Percentiles rank a stretch among this genome's conserved stretches.
Conservation (phyloP, 2,329 filamentous ascomycete genomes). For the Tolypocladium ophioglossoides region DNA sequence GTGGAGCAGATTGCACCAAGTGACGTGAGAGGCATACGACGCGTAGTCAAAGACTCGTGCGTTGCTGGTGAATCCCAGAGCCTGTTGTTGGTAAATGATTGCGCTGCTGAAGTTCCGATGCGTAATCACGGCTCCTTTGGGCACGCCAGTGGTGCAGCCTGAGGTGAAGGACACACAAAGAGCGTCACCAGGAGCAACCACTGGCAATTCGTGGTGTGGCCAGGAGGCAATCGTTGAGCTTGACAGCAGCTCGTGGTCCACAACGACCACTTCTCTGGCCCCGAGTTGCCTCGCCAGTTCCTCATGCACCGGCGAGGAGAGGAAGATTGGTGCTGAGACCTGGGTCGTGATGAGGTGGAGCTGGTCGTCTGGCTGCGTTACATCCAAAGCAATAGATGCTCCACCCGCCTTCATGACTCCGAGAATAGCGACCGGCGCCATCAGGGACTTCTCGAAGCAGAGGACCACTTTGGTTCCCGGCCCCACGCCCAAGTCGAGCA, state of each 20-base stretch:
- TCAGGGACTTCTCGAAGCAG: slow-evolving; percentile 13
- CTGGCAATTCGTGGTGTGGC: background rate
- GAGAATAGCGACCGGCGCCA: slow-evolving; percentile 12
- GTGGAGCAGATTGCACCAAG: background rate
- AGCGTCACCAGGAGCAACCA: slow-evolving; percentile 4
- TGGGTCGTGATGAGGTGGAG: slow-evolving; percentile 8
- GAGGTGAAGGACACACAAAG: slow-evolving; percentile 40
- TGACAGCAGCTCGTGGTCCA: background rate
- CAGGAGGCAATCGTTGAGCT: background rate
- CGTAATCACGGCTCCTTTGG: slow-evolving; percentile 35
- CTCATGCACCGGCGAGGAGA: slow-evolving; percentile 8
- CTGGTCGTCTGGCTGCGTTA: slow-evolving; percentile 8
- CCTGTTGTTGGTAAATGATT: slow-evolving; percentile 3
- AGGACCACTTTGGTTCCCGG: slow-evolving; percentile 11
- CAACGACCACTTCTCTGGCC: background rate
- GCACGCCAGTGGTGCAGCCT: slow-evolving; percentile 34
- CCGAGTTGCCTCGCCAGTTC: slow-evolving; percentile 3
- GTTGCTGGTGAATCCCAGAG: slow-evolving; percentile 3
- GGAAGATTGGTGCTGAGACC: slow-evolving; percentile 6
- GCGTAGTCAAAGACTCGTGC: slow-evolving; percentile 6
- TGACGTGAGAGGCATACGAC: background rate
- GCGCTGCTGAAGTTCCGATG: slow-evolving; percentile 9
- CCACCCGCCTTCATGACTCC: slow-evolving; percentile 12
- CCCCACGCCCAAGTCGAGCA: slow-evolving; percentile 11
- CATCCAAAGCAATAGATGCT: slow-evolving; percentile 15